Conservation (phyloP, 2,329 filamentous ascomycete genomes). For the Diaporthe sp. region DNA sequence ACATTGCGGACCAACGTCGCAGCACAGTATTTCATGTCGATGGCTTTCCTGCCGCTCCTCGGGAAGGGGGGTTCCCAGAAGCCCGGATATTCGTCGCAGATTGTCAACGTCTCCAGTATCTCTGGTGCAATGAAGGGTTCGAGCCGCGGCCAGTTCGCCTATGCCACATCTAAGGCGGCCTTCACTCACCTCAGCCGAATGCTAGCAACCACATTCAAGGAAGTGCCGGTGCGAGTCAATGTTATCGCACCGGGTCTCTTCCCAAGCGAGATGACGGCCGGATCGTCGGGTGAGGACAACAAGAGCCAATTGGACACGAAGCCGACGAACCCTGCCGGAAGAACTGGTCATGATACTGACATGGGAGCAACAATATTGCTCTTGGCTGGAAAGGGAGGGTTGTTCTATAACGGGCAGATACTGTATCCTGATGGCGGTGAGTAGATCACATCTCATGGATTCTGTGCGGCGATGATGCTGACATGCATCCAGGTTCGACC, state of each 20-base stretch:
- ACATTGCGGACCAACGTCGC: constrained; percentile 66
- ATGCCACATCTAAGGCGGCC: constrained; percentile 64
- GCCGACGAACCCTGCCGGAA: constrained; percentile 59
- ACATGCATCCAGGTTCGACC: constrained; percentile 24
- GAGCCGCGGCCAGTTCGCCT: constrained; percentile 65
- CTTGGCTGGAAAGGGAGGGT: constrained; percentile 63
- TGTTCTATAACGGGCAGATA: constrained; percentile 68
- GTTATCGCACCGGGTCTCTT: constrained; percentile 67
- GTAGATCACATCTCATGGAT: constrained; percentile 16
- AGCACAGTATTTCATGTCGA: constrained; percentile 64
- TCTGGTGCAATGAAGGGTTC: constrained; percentile 66
- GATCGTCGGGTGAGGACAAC: constrained; percentile 59
- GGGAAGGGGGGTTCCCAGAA: constrained; percentile 59
- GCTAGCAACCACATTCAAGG: constrained; percentile 59
- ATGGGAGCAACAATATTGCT: constrained; percentile 66
- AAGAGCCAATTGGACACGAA: constrained; percentile 59
- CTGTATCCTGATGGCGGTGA: constrained; percentile 63
- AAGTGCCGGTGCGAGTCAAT: constrained; percentile 69
- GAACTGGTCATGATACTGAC: constrained; percentile 60
- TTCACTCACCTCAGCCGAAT: constrained; percentile 60
- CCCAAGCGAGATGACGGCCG: constrained; percentile 62
- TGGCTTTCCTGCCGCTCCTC: constrained; percentile 66
- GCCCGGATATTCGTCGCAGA: constrained; percentile 61
- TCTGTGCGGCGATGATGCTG: background rate
- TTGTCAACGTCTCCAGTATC: constrained; percentile 67